phyloP scores from a whole-genome alignment of 2,329 filamentous ascomycete genomes.

The Verticillium nubilum region DNA sequence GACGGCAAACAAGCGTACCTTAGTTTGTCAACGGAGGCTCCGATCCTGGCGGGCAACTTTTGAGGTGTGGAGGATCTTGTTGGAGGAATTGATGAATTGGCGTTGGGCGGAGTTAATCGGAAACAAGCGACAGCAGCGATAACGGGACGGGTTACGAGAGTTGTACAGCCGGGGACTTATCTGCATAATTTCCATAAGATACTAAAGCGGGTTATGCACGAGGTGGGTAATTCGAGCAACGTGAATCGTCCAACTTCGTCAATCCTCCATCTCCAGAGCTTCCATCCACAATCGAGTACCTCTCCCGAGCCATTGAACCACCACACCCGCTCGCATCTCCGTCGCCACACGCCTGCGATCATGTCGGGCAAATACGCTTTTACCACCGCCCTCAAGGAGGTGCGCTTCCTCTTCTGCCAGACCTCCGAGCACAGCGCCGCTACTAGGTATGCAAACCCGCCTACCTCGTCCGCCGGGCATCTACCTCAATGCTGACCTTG shows the following conservation, averaged over 20 bases:
- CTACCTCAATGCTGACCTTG: neutral
- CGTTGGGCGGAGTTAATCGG: neutral
- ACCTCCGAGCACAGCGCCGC: constrained; percentile 85
- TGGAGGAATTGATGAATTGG: neutral
- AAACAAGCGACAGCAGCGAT: neutral
- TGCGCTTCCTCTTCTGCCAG: constrained; percentile 97
- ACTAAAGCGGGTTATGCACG: neutral
- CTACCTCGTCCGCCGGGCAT: neutral
- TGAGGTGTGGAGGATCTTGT: neutral
- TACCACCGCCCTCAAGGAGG: constrained; percentile 80
- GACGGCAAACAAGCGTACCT: constrained; percentile 1
- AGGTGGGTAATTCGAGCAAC: neutral
- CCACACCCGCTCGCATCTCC: neutral
- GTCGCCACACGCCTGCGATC: constrained; percentile 1
- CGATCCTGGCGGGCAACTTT: neutral
- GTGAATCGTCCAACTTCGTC: neutral
- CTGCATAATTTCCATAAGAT: neutral
- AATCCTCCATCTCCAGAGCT: neutral
- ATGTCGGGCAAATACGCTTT: constrained; percentile 97
- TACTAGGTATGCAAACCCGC: constrained; percentile 57
- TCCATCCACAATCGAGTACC: neutral
- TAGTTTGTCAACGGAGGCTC: neutral
- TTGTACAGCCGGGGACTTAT: neutral
- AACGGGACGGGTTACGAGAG: neutral
- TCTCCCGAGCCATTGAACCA: neutral